These are phyloP conservation scores for Coniochaeta pulveracea DNA, from an alignment of 2,329 filamentous ascomycete genomes.

Conservation along the genomic window DNA sequence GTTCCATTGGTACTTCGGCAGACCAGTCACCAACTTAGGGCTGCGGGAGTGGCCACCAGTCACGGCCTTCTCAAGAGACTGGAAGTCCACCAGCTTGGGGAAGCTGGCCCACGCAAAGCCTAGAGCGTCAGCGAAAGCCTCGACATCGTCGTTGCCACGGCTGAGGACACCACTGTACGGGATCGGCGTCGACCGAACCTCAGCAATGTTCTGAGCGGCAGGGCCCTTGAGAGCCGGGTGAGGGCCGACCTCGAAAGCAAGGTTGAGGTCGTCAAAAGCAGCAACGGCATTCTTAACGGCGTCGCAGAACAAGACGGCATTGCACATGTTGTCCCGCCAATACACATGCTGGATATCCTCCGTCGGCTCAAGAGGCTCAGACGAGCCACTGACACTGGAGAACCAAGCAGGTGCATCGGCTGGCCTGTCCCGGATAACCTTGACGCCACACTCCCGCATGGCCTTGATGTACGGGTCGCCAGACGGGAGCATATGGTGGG, in stretches of 20 bases:
- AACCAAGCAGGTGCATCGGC: conserved; percentile 3
- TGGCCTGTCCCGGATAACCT: neutral
- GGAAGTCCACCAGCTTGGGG: conserved; percentile 1
- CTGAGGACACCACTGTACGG: neutral
- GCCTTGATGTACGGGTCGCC: conserved; percentile 10
- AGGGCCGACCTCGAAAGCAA: conserved; percentile 8
- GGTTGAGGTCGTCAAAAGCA: neutral
- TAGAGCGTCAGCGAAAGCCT: neutral
- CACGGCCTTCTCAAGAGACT: no score
- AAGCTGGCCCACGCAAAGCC: neutral
- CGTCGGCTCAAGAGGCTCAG: neutral
- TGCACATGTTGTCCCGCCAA: conserved; percentile 8
- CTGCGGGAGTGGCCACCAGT: neutral
- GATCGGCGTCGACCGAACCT: neutral
- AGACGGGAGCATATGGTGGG: conserved; percentile 15
- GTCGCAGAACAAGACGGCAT: conserved; percentile 6
- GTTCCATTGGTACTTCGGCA: neutral
- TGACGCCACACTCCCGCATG: neutral
- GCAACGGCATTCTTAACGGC: conserved; percentile 3
- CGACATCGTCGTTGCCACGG: neutral
- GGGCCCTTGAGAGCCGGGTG: conserved; percentile 8
- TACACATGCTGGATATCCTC: conserved; percentile 4
- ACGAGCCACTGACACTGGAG: conserved; percentile 7
- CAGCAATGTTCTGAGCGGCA: neutral
- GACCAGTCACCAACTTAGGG: neutral